phyloP scores from a whole-genome alignment of 305 asterid genomes.

The Fraxinus baroniana region DNA sequence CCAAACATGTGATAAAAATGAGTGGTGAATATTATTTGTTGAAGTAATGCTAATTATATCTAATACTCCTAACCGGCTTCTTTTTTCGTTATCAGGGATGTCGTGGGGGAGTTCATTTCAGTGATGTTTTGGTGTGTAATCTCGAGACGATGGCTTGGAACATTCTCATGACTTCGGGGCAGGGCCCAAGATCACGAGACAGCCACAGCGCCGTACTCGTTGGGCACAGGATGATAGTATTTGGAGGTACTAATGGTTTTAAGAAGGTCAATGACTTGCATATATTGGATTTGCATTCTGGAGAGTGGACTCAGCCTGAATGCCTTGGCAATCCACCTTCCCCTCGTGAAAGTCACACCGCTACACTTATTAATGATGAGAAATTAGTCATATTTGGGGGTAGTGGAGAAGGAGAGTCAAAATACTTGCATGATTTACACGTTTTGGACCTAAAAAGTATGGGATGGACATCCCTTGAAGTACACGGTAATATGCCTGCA shows the following conservation, averaged over 20 bases:
- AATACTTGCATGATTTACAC: slow-evolving; percentile 77
- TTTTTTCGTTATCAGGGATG: slow-evolving; percentile 56
- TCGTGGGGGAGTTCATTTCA: slow-evolving; percentile 90
- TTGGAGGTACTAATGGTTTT: slow-evolving; percentile 87
- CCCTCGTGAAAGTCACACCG: slow-evolving; percentile 85
- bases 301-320: slow-evolving; percentile 71
- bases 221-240: slow-evolving; percentile 74
- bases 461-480: slow-evolving; percentile 76
- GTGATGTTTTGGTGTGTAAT: slow-evolving; percentile 73
- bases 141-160: slow-evolving; percentile 76
- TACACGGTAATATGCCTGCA: slow-evolving; percentile 54
- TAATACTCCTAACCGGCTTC: background rate
- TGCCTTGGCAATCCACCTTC: slow-evolving; percentile 73
- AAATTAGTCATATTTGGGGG: slow-evolving; percentile 82
- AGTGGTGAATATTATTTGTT: background rate
- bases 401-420: slow-evolving; percentile 86
- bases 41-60: background rate
- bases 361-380: slow-evolving; percentile 54
- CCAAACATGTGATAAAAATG: background rate
- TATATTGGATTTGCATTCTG: slow-evolving; percentile 59
- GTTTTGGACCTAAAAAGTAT: slow-evolving; percentile 68
- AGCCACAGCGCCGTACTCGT: slow-evolving; percentile 78
- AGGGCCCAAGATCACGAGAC: slow-evolving; percentile 87
- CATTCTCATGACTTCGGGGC: slow-evolving; percentile 63
- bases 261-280: slow-evolving; percentile 80